A percentile compares a stretch with the other conserved stretches of the same genome.
Conservation (phyloP, 2,329 filamentous ascomycete genomes). For the Xylariaceae sp. region DNA sequence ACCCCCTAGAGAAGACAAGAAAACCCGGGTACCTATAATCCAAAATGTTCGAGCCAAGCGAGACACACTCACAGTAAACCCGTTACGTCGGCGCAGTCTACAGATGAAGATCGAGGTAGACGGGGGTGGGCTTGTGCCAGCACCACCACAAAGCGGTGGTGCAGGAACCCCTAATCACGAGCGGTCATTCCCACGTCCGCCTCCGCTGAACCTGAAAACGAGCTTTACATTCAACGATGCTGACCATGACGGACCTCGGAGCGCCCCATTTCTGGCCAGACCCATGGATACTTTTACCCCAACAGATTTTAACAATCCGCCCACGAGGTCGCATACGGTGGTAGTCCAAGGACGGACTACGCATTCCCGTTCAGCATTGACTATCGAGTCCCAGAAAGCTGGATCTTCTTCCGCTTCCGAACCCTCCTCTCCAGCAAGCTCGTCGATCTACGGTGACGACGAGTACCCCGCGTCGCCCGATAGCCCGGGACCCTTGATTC, state of each 20-base stretch:
- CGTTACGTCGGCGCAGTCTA: constrained; percentile 42
- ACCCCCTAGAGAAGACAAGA: constrained; percentile 2
- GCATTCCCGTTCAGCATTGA: not conserved
- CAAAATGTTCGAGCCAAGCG: constrained; percentile 45
- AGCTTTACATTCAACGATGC: constrained; percentile 3
- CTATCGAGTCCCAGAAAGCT: not conserved
- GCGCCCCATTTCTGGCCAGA: constrained; percentile 13
- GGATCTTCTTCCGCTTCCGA: too few species aligned
- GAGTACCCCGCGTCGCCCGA: constrained; percentile 20
- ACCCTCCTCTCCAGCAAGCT: constrained; percentile 16
- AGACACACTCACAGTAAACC: constrained; percentile 44
- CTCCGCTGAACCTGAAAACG: constrained; percentile 14
- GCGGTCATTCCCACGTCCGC: constrained; percentile 12
- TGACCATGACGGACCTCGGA: constrained; percentile 11
- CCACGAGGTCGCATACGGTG: constrained; percentile 4
- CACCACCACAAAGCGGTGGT: constrained; percentile 5
- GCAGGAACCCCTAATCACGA: constrained; percentile 22
- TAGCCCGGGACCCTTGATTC: constrained; percentile 24
- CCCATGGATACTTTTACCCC: constrained; percentile 10
- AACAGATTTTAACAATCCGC: constrained; percentile 5
- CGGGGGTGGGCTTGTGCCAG: constrained; percentile 4
- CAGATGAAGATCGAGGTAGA: constrained; percentile 41
- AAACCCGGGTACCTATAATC: constrained; percentile 37
- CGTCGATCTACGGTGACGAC: constrained; percentile 17
- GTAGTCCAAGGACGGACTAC: not conserved